Conservation (phyloP, 148 eudicot genomes). For the Vaccinium corymbosum region DNA sequence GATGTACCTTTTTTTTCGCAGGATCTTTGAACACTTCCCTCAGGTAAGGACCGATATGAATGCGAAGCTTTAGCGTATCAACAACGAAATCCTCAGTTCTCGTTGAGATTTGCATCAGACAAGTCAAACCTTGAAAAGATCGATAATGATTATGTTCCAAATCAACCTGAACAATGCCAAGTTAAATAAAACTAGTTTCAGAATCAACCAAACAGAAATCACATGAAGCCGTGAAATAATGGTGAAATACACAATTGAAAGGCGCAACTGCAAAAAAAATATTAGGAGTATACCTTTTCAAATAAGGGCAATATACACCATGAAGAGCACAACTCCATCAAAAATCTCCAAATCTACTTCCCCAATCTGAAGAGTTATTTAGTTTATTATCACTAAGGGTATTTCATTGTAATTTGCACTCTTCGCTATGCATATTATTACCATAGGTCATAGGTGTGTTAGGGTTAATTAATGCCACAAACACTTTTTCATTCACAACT, state of each 20-base stretch:
- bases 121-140: slow-evolving; percentile 91
- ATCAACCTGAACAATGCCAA: slow-evolving; percentile 60
- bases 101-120: slow-evolving; percentile 98
- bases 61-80: slow-evolving; percentile 82
- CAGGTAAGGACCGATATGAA: slow-evolving; percentile 83
- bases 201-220: slow-evolving; percentile 3
- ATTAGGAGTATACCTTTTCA: neutral
- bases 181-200: neutral
- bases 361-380: neutral
- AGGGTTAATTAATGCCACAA: neutral
- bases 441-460: neutral
- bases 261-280: neutral
- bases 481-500: neutral
- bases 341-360: neutral
- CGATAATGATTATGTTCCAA: slow-evolving; percentile 94
- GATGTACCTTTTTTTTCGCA: slow-evolving; percentile 64
- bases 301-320: neutral
- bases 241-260: neutral
- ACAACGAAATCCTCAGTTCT: slow-evolving; percentile 92
- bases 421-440: neutral
- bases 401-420: neutral
- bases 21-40: slow-evolving; percentile 92
- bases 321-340: neutral
- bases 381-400: neutral
- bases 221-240: neutral